These are phyloP conservation scores for Fusarium pseudoanthophilum DNA, from an alignment of 2,329 filamentous ascomycete species.

Conservation along the genomic window DNA sequence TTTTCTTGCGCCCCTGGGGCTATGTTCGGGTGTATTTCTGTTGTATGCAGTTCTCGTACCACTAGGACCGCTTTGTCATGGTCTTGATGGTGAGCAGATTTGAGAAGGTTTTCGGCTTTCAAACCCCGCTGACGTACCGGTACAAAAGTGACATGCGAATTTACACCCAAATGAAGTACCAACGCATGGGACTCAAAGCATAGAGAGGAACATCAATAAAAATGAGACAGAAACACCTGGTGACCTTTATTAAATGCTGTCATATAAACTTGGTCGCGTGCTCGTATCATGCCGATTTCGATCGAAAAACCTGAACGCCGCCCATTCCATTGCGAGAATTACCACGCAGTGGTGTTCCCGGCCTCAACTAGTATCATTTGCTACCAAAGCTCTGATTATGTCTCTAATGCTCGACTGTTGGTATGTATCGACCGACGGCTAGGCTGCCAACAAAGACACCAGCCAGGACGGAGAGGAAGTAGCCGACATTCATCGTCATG, in stretches of 20 bases:
- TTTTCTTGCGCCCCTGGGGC: neutral
- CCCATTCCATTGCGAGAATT: neutral
- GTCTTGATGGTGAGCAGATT: constrained; percentile 55
- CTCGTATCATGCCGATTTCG: neutral
- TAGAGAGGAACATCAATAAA: neutral
- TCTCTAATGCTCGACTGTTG: constrained; percentile 58
- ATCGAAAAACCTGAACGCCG: neutral
- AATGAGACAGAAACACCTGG: neutral
- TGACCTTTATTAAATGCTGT: neutral
- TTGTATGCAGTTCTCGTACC: neutral
- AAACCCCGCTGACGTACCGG: constrained; percentile 45
- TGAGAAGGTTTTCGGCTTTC: constrained; percentile 60
- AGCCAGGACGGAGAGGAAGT: constrained; percentile 82
- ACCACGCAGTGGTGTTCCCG: neutral
- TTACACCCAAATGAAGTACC: neutral
- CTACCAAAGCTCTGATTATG: neutral
- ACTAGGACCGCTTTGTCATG: constrained; percentile 21
- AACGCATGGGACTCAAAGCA: neutral
- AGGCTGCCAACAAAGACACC: constrained; percentile 90
- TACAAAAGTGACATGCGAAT: constrained; percentile 47
- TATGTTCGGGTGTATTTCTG: neutral
- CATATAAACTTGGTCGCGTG: neutral
- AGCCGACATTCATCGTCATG: constrained; percentile 90
- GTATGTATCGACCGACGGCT: constrained; percentile 75
- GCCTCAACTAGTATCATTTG: neutral